Conservation (phyloP, 768 basidiomycete genomes). For the Amanita molliuscula region DNA sequence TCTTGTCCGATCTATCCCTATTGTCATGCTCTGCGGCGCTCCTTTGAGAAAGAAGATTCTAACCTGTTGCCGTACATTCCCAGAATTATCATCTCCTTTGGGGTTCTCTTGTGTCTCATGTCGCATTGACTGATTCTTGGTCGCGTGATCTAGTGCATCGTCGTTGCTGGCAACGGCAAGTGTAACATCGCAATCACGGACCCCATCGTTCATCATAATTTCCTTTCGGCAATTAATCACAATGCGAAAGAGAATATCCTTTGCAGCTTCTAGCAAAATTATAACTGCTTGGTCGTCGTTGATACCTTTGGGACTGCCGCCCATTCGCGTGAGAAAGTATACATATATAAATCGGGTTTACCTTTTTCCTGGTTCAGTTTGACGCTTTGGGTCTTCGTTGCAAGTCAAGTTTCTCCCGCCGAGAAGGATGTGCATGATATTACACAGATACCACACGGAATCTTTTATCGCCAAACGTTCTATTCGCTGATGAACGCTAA, state of each 20-base stretch:
- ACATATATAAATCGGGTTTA: not conserved
- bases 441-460: slow-evolving; percentile 42
- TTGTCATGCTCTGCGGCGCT: slow-evolving; percentile 5
- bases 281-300: not conserved
- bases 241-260: slow-evolving; percentile 10
- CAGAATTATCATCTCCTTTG: not conserved
- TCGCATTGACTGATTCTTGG: not conserved
- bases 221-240: slow-evolving; percentile 9
- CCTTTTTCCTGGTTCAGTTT: not conserved
- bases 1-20: not conserved
- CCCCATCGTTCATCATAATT: not conserved
- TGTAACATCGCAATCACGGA: too few species aligned
- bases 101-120: not conserved
- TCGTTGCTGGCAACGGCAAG: not conserved
- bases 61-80: not conserved
- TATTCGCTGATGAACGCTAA: slow-evolving; percentile 17
- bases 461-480: slow-evolving; percentile 35
- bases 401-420: not conserved
- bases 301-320: not conserved
- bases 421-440: slow-evolving; percentile 25
- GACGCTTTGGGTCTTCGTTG: not conserved
- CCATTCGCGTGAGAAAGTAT: not conserved
- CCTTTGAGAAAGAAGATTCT: not conserved
- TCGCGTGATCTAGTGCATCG: not conserved
- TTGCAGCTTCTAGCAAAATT: slow-evolving; percentile 6